Evolutionary conservation across 805 yeast species (phyloP), one percentile per base, ranked within the genome.

Genomic region (Teunomyces kruisii): DNA sequence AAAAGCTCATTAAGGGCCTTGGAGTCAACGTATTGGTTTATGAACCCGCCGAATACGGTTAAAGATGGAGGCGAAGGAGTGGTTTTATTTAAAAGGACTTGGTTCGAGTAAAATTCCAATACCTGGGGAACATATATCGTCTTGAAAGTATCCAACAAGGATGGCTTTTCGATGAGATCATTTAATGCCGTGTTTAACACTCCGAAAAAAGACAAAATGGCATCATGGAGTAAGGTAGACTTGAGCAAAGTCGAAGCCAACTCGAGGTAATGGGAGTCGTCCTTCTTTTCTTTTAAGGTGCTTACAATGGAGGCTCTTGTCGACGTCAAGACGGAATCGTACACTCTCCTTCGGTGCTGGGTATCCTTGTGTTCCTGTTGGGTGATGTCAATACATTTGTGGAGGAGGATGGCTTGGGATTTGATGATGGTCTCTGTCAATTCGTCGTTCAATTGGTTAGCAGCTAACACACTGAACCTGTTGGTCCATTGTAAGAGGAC

Each of bases 401-500:
- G 62, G 38, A 80, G 52, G 32, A 81, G 59, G 37, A 57, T 52
- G 15, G 71, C 66, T 32, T 69, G 74, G 9, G 63, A 58, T 15
- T 54, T 59, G 27, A 58, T 57, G 28, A 67, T 49, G 3, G 44
- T 26, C 13, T 59, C 54, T 36, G 70, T 65, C 15, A 53, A 30
- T 1, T 49, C 55, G 3, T 45, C 48, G 15, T 19, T 10, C 3
- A 35, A 27, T 26, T 17, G 17, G 31, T 41, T 32, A 5, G 57
- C 45, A 7, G 64, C 55, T 45, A 40, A 45, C 13, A 35, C 59
- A 49, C 19, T 67, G 36, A 59, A 79, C 55, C 39, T 59, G 58
- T 74, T 70, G 38, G 72, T 62, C 90, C 91, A 86, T 13, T 72
- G 70, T 32, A 86, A 65, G 19, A 86, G 61, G 24, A 83, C 74